A percentile compares a stretch with the other conserved stretches of the same genome.
Conservation (phyloP, 2,329 filamentous ascomycete genomes). For the Penicillium sp. region DNA sequence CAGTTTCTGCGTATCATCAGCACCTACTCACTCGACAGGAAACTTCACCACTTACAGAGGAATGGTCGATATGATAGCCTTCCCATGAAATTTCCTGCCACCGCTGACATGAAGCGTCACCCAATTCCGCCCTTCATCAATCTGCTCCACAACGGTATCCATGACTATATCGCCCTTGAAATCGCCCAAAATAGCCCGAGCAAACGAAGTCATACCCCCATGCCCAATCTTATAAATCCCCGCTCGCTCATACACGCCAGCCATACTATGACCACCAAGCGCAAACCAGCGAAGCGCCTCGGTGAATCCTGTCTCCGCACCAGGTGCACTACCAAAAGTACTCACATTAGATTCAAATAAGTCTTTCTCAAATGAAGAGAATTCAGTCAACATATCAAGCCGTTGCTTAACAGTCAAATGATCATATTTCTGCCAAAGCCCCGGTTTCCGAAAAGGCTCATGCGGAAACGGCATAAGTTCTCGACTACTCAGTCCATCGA, state of each 20-base stretch:
- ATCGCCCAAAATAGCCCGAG: slow-evolving; percentile 11
- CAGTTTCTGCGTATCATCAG: slow-evolving; percentile 1
- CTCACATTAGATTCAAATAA: slow-evolving; percentile 22
- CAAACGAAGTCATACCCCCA: slow-evolving; percentile 25
- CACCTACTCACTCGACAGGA: not conserved
- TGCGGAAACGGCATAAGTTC: slow-evolving; percentile 40
- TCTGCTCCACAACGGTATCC: not conserved
- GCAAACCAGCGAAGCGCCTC: slow-evolving; percentile 33
- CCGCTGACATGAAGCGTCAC: too few relatives aligned
- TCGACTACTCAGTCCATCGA: slow-evolving; percentile 31
- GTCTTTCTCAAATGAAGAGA: slow-evolving; percentile 21
- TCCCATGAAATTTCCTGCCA: not conserved
- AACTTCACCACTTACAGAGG: not conserved
- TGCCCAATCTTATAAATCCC: slow-evolving; percentile 27
- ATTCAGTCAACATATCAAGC: slow-evolving; percentile 24
- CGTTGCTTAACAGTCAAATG: slow-evolving; percentile 30
- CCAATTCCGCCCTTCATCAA: not conserved
- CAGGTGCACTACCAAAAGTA: slow-evolving; percentile 13
- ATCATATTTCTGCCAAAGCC: slow-evolving; percentile 31
- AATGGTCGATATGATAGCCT: not conserved
- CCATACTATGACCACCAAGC: slow-evolving; percentile 26
- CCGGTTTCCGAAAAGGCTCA: slow-evolving; percentile 29
- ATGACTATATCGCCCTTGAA: slow-evolving; percentile 11
- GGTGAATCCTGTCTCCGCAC: slow-evolving; percentile 24
- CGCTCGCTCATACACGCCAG: slow-evolving; percentile 21